Evolutionary conservation across 176 grass and related monocot species (phyloP).

Genomic region (Thinopyrum elongatum): DNA sequence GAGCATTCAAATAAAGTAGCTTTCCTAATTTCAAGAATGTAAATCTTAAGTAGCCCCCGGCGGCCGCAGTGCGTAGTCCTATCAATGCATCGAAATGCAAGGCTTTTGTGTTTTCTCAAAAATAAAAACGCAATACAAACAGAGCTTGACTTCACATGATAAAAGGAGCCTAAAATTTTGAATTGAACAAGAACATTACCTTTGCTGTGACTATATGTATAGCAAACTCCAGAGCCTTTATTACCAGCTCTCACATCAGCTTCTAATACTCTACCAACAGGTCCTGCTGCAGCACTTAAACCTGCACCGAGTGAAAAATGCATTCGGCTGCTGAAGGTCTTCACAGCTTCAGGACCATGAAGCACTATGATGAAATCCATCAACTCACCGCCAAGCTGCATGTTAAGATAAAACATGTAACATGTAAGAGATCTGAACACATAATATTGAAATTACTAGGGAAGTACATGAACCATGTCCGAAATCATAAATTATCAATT

Average conservation of each 20-base stretch:
- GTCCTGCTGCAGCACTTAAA: conserved; percentile 81
- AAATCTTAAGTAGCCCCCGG: too few species aligned
- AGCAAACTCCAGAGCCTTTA: conserved; percentile 76
- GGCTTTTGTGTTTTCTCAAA: not conserved
- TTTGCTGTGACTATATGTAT: conserved; percentile 98
- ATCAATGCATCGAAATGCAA: too few species aligned
- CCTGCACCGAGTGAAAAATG: conserved; percentile 87
- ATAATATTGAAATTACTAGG: not conserved
- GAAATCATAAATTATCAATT: not conserved
- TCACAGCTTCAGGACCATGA: conserved; percentile 60
- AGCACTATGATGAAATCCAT: conserved; percentile 94
- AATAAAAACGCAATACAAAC: not conserved
- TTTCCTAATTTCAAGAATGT: too few species aligned
- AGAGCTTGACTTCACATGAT: not conserved
- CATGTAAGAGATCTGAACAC: conserved; percentile 1
- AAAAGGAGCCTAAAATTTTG: not conserved
- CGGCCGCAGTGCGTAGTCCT: too few species aligned
- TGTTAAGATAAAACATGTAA: conserved; percentile 12
- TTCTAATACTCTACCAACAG: conserved; percentile 86
- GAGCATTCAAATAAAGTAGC: too few species aligned
- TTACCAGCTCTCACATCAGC: conserved; percentile 78
- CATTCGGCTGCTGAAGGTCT: conserved; percentile 72
- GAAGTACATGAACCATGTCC: not conserved
- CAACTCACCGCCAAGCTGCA: conserved; percentile 72
- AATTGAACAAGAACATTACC: conserved; percentile 39